Evolutionary conservation across 345 rosid species (phyloP), one percentile per base, ranked within the genome.

Genomic region (Brassica incana): DNA sequence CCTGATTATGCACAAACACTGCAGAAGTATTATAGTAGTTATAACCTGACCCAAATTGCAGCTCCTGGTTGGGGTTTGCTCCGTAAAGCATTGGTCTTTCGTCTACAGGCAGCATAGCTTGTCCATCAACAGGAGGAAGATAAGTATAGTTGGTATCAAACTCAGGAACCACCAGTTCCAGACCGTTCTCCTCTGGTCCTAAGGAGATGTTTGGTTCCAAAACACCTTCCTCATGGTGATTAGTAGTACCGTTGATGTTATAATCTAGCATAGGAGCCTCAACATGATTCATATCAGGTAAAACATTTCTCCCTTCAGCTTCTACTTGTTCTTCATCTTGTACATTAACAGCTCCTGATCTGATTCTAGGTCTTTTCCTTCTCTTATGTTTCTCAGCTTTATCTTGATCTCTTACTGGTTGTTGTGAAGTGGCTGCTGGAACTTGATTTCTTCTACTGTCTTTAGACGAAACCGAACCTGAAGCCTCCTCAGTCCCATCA

Each of bases 381-480:
- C 63, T 84, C 2, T 75, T 87, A 10, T 45, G 86, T 80, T 86
- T 88, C 77, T 52, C 86, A 73, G 4, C 75, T 29, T 54, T 84
- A 74, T 83, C 87, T 78, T 87, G 86, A 50, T 77, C 87, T 81
- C 76, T 85, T 60, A 62, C 73, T 8, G 78, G 59, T 23, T 8
- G 75, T 43, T 9, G 76, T 38, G 86, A 11, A 54, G 16, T 71
- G 29, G 33, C 50, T 16, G 71, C 78, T 18, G 76, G 73, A 18
- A 64, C 63, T 65, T 83, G 89, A 74, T 75, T 85, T 75, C 80
- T 88, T 77, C 89, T 77, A 66, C 74, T 85, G 73, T 90, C 97
- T 86, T 87, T 91, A 3, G 99, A 96, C 10, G 98, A 91, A 64
- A 89, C 93, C 35, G 92, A 96, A 70, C 93, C 94, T n/a, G 81